Evolutionary conservation across 2,329 filamentous ascomycete genomes (phyloP).

Genomic region (Fusarium sp.): DNA sequence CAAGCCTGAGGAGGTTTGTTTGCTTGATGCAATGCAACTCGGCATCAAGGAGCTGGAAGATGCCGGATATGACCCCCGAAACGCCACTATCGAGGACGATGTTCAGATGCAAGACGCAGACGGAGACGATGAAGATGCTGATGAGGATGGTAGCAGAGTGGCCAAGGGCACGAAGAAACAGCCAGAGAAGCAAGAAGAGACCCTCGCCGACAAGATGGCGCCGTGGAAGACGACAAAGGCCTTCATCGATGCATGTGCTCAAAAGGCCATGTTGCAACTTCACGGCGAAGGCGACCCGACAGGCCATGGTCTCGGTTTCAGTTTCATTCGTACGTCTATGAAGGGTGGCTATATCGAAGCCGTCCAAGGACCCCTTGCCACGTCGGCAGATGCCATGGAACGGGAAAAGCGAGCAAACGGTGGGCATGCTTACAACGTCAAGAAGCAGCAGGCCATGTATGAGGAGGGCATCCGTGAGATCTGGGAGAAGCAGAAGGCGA

Average conservation of each 20-base stretch:
- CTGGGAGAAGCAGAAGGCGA: conserved; percentile 88
- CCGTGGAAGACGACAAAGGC: conserved; percentile 98
- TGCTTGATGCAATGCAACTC: conserved; percentile 97
- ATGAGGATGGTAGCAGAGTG: conserved; percentile 56
- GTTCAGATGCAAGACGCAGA: conserved; percentile 73
- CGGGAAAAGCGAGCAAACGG: conserved; percentile 90
- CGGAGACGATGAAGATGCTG: conserved; percentile 65
- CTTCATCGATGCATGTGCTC: conserved; percentile 91
- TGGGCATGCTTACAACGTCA: conserved; percentile 97
- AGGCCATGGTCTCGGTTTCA: conserved; percentile 92
- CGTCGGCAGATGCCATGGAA: conserved; percentile 85
- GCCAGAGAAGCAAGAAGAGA: conserved; percentile 70
- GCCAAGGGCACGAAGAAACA: conserved; percentile 57
- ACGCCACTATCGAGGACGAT: conserved; percentile 72
- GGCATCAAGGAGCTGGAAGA: conserved; percentile 92
- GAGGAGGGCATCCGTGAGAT: conserved; percentile 91
- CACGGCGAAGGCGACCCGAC: conserved; percentile 96
- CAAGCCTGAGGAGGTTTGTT: conserved; percentile 93
- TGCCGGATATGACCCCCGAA: conserved; percentile 82
- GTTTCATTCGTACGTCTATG: conserved; percentile 98
- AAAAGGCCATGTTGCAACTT: conserved; percentile 96
- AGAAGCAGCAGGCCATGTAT: conserved; percentile 91
- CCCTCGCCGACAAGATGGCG: conserved; percentile 87
- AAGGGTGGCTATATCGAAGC: conserved; percentile 94
- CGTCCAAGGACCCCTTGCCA: conserved; percentile 73